Evolutionary conservation across 129 eudicot genomes (phyloP).

Genomic region (Flaveria bidentis): DNA sequence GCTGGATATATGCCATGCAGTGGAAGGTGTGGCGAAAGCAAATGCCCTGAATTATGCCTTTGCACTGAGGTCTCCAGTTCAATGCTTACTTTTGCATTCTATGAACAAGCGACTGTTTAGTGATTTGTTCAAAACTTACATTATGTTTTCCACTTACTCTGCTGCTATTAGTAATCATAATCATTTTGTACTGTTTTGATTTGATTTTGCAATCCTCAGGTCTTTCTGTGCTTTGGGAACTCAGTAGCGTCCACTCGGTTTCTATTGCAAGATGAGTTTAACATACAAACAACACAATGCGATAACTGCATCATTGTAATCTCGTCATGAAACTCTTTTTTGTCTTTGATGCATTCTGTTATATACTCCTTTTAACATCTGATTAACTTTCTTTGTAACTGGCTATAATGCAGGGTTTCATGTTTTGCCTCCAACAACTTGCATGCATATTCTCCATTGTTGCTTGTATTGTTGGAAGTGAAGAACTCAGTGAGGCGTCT

Average conservation of each 20-base stretch:
- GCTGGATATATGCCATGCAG: slow-evolving; percentile 99
- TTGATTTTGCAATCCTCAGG: slow-evolving; percentile 48
- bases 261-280: slow-evolving; percentile 94
- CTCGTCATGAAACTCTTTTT: slow-evolving; percentile 32
- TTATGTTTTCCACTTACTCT: neutral
- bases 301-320: slow-evolving; percentile 97
- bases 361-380: neutral
- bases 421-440: slow-evolving; percentile 93
- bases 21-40: slow-evolving; percentile 97
- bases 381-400: slow-evolving; percentile 3
- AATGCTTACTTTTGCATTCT: neutral
- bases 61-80: slow-evolving; percentile 74
- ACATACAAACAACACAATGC: slow-evolving; percentile 94
- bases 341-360: neutral
- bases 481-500: slow-evolving; percentile 85
- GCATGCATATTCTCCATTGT: slow-evolving; percentile 94
- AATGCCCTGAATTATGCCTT: slow-evolving; percentile 94
- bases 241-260: slow-evolving; percentile 98
- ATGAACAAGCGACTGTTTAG: neutral
- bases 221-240: slow-evolving; percentile 83
- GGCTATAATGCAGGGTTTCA: slow-evolving; percentile 68
- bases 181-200: slow-evolving; percentile 3
- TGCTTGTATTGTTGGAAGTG: slow-evolving; percentile 87
- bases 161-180: neutral
- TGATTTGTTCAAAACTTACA: neutral